Base-by-base conservation (phyloP, 768 basidiomycete species). In the Boletus subparvulus region DNA sequence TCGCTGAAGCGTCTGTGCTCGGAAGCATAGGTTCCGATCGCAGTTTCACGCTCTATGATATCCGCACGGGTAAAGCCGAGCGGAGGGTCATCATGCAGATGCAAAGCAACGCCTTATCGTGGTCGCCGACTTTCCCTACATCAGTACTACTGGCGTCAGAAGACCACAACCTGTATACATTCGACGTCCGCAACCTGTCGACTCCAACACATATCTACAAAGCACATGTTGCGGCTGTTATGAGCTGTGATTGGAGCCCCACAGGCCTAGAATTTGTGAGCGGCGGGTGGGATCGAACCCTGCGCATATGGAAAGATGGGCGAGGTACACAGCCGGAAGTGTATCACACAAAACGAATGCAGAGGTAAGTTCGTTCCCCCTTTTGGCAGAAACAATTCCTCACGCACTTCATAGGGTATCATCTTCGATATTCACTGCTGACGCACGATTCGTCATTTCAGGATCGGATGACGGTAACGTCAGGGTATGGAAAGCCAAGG, bases 261-360 rank as follows among this genome's bases (percentile, higher is more conserved):
- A 98, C 95, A 0, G 97, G 97, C 12, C 79, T 88, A 35, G 95
- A 94, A 66, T 97, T 98, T 69, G 95, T 98, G 28, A 93, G 90
- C 59, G 97, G 97, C 12, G 90, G 92, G 3, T 98, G 96, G 88
- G 97, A 99, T 71, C 83, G 95, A 44, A 98, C 95, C 3, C 80
- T 98, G 44, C 79, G 95, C 56, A 83, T 98, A 71, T 99, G 96
- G 96, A 86, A 87, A 62, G 86, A 92, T 63, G 92, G 89, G 28
- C 83, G 80, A 41, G 94, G 95, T 0, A 84, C 84, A 32, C 80
- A 81, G 8, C 84, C 90, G 16, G 96, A 98, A 69, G 88, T 94
- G 8, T 99, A 98, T 68, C 96, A 98, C 72, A 96, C 94, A 16
- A 98, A 98, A 75, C 90, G 97, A 44, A 99, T 99, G 97, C 97